phyloP scores from a whole-genome alignment of 2,329 filamentous ascomycete genomes.

The Colletotrichum cereale region DNA sequence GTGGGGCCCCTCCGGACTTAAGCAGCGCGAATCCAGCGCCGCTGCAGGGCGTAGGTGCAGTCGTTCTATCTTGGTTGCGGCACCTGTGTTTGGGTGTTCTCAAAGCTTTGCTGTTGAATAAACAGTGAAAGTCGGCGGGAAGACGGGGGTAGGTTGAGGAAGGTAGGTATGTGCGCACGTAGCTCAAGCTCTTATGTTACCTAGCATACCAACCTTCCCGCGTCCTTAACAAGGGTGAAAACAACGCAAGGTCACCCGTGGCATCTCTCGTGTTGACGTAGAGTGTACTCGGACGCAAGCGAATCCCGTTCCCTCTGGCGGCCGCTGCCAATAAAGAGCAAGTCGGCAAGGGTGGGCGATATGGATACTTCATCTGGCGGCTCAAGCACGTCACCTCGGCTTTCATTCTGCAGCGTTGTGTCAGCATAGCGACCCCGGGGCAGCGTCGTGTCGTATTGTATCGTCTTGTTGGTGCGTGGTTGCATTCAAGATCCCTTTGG shows the following conservation, averaged over 20 bases:
- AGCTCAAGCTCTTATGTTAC: not conserved
- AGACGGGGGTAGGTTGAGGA: not conserved
- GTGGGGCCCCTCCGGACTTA: slow-evolving; percentile 1
- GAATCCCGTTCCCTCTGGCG: not conserved
- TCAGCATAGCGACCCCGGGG: not conserved
- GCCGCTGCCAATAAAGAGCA: not conserved
- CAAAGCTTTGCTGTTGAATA: not conserved
- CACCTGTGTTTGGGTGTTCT: not conserved
- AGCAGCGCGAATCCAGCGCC: not conserved
- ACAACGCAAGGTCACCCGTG: not conserved
- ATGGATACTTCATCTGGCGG: not conserved
- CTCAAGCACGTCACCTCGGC: slow-evolving; percentile 2
- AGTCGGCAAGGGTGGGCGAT: not conserved
- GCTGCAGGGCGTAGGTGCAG: not conserved
- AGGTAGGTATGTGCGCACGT: not conserved
- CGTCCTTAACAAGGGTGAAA: not conserved
- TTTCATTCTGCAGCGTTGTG: not conserved
- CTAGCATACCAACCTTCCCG: not conserved
- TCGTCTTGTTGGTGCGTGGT: not conserved
- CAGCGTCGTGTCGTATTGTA: not conserved
- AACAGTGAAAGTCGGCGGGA: not conserved
- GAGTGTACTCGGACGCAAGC: not conserved
- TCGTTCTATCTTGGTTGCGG: not conserved
- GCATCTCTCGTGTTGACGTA: not conserved
- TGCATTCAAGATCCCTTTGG: not conserved